phyloP scores from a whole-genome alignment of 1,139 yeast species.

The Protomyces arabidopsidicola region DNA sequence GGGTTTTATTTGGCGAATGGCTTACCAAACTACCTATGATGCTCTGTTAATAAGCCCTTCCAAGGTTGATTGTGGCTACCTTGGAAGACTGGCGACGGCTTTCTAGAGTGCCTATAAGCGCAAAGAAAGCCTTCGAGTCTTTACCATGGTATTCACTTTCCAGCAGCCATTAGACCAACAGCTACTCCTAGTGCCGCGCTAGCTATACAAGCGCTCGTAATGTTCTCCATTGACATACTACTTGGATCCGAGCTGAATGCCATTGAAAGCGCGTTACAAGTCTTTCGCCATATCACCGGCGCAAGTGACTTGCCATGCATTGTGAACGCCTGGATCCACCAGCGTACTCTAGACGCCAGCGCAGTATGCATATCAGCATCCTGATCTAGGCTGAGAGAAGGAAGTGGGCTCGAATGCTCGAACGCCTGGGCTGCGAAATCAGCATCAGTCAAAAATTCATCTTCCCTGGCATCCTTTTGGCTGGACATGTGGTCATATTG shows the following conservation, averaged over 20 bases:
- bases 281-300: neutral
- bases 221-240: conserved; percentile 8
- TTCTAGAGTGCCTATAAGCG: no score
- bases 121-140: no score
- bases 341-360: neutral
- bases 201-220: conserved; percentile 22
- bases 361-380: no score
- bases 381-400: no score
- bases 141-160: no score
- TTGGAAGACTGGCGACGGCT: no score
- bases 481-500: neutral
- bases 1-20: no score
- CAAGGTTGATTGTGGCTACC: no score
- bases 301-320: neutral
- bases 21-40: no score
- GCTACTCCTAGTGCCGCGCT: conserved; percentile 8
- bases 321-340: neutral
- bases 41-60: no score
- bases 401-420: neutral
- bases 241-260: conserved; percentile 6
- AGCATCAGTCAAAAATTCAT: neutral
- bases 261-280: neutral
- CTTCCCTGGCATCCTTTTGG: neutral
- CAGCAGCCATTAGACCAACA: neutral
- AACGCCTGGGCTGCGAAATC: neutral